A percentile compares a stretch with the other conserved stretches of the same genome.
These are phyloP conservation scores for Pseudozyma flocculosa DNA, from an alignment of 1,284 basidiomycete genomes.

Conservation along the genomic window DNA sequence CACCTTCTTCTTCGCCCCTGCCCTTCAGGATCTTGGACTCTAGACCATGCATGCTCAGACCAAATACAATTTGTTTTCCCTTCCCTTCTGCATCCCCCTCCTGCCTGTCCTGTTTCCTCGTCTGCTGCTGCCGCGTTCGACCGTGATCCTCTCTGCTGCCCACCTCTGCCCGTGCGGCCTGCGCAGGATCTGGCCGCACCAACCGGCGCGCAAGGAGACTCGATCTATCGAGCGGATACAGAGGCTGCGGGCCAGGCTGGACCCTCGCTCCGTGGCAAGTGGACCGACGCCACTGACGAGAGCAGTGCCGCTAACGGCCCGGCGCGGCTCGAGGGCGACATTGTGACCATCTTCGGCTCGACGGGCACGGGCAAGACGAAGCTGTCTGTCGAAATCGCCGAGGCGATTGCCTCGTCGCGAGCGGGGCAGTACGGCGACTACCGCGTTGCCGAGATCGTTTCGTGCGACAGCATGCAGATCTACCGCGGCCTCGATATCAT, in stretches of 20 bases:
- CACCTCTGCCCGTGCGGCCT: too few species aligned
- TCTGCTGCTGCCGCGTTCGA: too few species aligned
- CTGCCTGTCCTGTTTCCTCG: neutral
- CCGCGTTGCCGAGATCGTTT: slow-evolving; percentile 68
- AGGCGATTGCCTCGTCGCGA: slow-evolving; percentile 58
- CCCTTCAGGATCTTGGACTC: slow-evolving; percentile 29
- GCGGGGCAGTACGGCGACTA: slow-evolving; percentile 2
- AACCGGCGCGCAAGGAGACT: too few species aligned
- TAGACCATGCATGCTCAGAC: slow-evolving; percentile 6
- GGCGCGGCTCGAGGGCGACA: neutral
- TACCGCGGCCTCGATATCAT: slow-evolving; percentile 91
- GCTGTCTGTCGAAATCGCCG: slow-evolving; percentile 82
- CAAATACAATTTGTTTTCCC: neutral
- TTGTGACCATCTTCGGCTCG: slow-evolving; percentile 82
- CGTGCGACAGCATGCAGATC: slow-evolving; percentile 97
- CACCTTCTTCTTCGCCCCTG: neutral
- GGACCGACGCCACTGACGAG: too few species aligned
- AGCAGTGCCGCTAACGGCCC: too few species aligned
- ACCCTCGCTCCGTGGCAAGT: too few species aligned
- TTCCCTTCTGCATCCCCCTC: neutral
- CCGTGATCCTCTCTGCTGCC: too few species aligned
- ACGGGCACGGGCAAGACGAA: slow-evolving; percentile 97
- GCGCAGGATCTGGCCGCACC: too few species aligned
- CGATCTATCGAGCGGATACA: too few species aligned
- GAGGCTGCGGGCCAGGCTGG: too few species aligned